Evolutionary conservation across 192 early-diverging fungal genomes (phyloP).

Genomic region (Thamnidium elegans): DNA sequence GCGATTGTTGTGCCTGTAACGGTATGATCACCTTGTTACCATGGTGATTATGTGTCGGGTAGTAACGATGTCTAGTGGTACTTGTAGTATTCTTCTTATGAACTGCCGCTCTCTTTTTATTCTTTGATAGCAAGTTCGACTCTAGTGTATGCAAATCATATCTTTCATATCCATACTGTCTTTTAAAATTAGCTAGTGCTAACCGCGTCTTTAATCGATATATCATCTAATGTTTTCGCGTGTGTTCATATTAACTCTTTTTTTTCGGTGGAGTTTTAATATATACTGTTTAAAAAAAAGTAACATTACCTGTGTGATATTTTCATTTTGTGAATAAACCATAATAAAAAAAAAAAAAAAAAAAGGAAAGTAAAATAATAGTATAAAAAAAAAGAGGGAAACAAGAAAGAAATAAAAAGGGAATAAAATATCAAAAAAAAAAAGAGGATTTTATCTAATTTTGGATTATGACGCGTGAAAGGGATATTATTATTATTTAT

Average conservation of each 20-base stretch:
- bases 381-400: slow-evolving; percentile 4
- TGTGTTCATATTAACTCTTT: background rate
- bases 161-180: slow-evolving; percentile 30
- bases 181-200: slow-evolving; percentile 30
- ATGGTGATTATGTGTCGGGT: slow-evolving; percentile 6
- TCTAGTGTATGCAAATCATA: slow-evolving; percentile 24
- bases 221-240: slow-evolving; percentile 21
- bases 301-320: background rate
- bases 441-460: slow-evolving; percentile 9
- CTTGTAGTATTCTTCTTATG: background rate
- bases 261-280: background rate
- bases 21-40: background rate
- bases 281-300: background rate
- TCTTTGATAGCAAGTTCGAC: background rate
- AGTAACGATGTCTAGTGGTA: slow-evolving; percentile 19
- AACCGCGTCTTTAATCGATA: slow-evolving; percentile 28
- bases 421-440: slow-evolving; percentile 2
- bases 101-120: background rate
- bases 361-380: background rate
- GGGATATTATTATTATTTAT: slow-evolving; percentile 1
- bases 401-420: background rate
- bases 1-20: background rate
- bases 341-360: background rate
- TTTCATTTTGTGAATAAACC: background rate
- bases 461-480: slow-evolving; percentile 18